phyloP scores from a whole-genome alignment of 169 alveolate species.

The Cryptosporidium sp. region DNA sequence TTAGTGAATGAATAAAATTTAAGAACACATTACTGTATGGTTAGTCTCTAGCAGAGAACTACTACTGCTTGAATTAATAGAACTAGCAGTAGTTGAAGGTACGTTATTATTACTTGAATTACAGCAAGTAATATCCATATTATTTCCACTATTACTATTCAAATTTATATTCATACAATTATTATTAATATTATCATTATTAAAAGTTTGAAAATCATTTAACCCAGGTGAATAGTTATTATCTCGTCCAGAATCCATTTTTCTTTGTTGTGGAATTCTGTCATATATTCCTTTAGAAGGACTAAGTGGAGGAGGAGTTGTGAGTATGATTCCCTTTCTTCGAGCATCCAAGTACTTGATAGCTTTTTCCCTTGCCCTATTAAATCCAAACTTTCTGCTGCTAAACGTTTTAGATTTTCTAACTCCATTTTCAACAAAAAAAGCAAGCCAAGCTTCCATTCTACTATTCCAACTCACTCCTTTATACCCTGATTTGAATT shows the following conservation, averaged over 20 bases:
- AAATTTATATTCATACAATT: neutral
- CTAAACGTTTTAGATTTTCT: slow-evolving; percentile 64
- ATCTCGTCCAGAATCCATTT: neutral
- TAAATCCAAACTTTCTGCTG: slow-evolving; percentile 71
- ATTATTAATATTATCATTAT: neutral
- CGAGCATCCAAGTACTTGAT: slow-evolving; percentile 59
- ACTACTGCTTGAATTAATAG: neutral
- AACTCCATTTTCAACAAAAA: slow-evolving; percentile 64
- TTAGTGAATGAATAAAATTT: neutral
- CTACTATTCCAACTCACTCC: slow-evolving; percentile 75
- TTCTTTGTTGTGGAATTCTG: slow-evolving; percentile 56
- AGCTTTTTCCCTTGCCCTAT: slow-evolving; percentile 66
- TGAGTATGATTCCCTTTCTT: slow-evolving; percentile 55
- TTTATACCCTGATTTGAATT: slow-evolving; percentile 64
- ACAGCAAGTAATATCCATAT: neutral
- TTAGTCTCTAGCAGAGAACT: neutral
- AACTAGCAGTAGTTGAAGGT: neutral
- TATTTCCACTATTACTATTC: neutral
- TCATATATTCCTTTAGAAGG: slow-evolving; percentile 67
- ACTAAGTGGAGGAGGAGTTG: slow-evolving; percentile 74
- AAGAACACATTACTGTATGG: slow-evolving; percentile 9
- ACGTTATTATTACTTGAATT: neutral
- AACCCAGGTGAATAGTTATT: slow-evolving; percentile 1
- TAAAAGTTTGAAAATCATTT: neutral
- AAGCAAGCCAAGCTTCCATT: slow-evolving; percentile 75